phyloP scores from a whole-genome alignment of 495 filamentous ascomycete genomes.

The Baudoinia panamericana region DNA sequence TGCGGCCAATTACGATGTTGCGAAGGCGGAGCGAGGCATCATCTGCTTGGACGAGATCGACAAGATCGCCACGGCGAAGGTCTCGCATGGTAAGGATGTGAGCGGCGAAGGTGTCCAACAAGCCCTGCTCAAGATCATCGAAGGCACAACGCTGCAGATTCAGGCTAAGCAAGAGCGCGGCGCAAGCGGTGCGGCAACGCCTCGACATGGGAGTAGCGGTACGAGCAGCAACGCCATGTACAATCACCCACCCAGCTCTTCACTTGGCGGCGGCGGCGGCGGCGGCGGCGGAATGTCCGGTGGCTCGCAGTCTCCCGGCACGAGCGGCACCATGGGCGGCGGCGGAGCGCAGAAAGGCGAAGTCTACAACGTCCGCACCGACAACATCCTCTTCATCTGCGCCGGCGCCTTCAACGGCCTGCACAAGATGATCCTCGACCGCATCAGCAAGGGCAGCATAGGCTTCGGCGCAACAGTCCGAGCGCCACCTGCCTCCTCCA shows the following conservation, averaged over 20 bases:
- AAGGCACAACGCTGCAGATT: constrained; percentile 83
- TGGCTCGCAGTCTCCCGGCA: too few relatives aligned
- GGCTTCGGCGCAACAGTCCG: constrained; percentile 82
- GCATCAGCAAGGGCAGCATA: constrained; percentile 76
- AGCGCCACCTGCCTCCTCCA: constrained; percentile 7
- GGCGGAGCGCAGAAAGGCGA: constrained; percentile 51
- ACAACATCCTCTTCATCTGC: constrained; percentile 93
- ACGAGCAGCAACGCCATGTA: constrained; percentile 1
- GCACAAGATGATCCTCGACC: constrained; percentile 73
- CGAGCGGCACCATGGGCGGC: constrained; percentile 5
- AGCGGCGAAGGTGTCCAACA: constrained; percentile 92
- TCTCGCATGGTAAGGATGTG: constrained; percentile 66
- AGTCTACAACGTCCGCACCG: constrained; percentile 79
- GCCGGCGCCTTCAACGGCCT: constrained; percentile 91
- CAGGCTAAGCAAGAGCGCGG: constrained; percentile 65
- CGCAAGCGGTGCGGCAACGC: neutral
- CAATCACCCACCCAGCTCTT: constrained; percentile 34
- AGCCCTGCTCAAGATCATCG: constrained; percentile 86
- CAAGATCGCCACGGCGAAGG: constrained; percentile 71
- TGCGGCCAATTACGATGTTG: constrained; percentile 80
- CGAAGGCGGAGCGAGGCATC: constrained; percentile 77
- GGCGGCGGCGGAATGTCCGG: too few relatives aligned
- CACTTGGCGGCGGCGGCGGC: constrained; percentile 31
- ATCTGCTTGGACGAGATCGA: constrained; percentile 94
- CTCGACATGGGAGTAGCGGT: neutral